Conservation (phyloP, 192 early-diverging fungal genomes). For the Geosiphon pyriformis region DNA sequence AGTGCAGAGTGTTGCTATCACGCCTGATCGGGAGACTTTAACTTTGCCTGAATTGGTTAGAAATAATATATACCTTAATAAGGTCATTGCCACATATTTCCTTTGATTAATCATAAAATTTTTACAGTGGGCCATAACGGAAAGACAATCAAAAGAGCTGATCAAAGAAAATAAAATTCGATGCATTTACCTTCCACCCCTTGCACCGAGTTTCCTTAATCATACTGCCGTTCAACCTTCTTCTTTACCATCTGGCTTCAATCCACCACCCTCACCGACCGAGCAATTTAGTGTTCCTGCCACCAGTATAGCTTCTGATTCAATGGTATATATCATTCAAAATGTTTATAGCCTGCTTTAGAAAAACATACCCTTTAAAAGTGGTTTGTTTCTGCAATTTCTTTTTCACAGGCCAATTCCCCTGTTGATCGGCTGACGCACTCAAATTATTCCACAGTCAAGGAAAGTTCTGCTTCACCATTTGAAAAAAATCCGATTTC, state of each 20-base stretch:
- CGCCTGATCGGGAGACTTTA: constrained; percentile 59
- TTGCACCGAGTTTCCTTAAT: constrained; percentile 21
- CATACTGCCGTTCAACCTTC: constrained; percentile 25
- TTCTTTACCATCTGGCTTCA: constrained; percentile 24
- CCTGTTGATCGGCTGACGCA: background rate
- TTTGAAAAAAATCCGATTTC: background rate
- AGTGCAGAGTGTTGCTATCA: constrained; percentile 79
- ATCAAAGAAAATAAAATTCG: constrained; percentile 68
- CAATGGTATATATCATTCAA: too few species aligned
- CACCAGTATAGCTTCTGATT: background rate
- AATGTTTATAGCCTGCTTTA: too few species aligned
- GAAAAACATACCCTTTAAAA: too few species aligned
- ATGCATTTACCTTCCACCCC: constrained; percentile 49
- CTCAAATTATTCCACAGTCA: background rate
- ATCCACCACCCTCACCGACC: too few species aligned
- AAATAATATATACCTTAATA: too few species aligned
- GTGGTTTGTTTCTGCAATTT: too few species aligned
- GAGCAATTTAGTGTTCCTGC: background rate
- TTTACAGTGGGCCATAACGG: constrained; percentile 57
- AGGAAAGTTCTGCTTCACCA: background rate
- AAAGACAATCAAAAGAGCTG: constrained; percentile 51
- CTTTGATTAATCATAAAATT: too few species aligned
- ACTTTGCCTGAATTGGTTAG: constrained; percentile 59
- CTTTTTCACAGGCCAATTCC: background rate
- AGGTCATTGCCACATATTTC: too few species aligned